Conservation (phyloP, 2,329 filamentous ascomycete genomes). For the Fusarium bactridioides region DNA sequence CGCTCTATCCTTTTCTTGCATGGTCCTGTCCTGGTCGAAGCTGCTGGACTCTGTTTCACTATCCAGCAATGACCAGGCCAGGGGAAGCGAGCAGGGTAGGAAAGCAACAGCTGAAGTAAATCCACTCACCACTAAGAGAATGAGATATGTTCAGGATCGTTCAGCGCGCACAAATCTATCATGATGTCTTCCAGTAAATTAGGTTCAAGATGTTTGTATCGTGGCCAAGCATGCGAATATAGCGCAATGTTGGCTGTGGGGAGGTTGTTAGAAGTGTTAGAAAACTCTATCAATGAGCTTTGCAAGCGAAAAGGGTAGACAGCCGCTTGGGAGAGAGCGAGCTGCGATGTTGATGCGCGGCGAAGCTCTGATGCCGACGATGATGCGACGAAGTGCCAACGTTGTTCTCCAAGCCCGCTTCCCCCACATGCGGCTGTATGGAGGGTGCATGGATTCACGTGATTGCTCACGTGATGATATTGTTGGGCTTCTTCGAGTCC, state of each 20-base stretch:
- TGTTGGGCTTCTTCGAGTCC: background rate
- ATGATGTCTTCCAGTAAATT: conserved; percentile 49
- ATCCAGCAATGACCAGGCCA: background rate
- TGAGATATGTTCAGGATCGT: conserved; percentile 44
- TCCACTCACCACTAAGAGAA: conserved; percentile 53
- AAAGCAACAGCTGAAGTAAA: conserved; percentile 7
- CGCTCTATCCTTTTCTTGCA: background rate
- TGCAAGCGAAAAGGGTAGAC: conserved; percentile 16
- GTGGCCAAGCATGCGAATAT: conserved; percentile 36
- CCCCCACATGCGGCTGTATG: conserved; percentile 35
- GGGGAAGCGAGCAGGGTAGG: background rate
- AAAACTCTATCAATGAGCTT: conserved; percentile 16
- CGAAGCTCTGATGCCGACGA: conserved; percentile 39
- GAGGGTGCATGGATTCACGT: conserved; percentile 19
- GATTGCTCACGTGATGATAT: background rate
- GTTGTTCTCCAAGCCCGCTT: conserved; percentile 36
- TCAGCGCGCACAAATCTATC: conserved; percentile 51
- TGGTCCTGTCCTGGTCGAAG: background rate
- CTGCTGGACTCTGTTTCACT: background rate
- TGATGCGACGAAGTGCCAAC: conserved; percentile 44
- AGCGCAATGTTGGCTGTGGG: conserved; percentile 23
- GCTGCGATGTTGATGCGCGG: conserved; percentile 33
- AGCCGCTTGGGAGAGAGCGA: conserved; percentile 17
- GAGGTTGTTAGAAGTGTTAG: background rate
- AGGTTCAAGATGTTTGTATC: conserved; percentile 36